Percentiles rank a stretch among this genome's conserved stretches.
These are phyloP conservation scores for Paulownia fortunei DNA, from an alignment of 257 asterid genomes.

Conservation along the genomic window DNA sequence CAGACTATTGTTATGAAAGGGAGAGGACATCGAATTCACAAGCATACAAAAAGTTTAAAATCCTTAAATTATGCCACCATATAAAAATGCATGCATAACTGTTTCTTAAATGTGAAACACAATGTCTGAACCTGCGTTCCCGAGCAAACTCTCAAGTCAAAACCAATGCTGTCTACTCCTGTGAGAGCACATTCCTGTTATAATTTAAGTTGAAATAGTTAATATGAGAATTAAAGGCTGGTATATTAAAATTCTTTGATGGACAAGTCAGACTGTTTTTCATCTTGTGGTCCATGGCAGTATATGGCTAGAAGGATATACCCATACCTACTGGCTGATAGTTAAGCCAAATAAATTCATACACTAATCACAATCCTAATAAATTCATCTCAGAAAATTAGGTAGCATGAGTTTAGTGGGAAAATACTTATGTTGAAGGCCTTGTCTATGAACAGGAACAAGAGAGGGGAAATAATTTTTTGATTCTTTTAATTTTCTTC, in stretches of 20 bases:
- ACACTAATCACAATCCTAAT: neutral
- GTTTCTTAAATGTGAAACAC: constrained; percentile 85
- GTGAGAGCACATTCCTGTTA: constrained; percentile 83
- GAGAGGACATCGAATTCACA: constrained; percentile 8
- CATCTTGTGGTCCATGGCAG: neutral
- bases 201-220: constrained; percentile 30
- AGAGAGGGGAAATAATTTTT: neutral
- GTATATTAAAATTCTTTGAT: neutral
- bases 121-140: constrained; percentile 93
- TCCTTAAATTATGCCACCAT: neutral
- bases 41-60: neutral
- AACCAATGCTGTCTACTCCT: constrained; percentile 94
- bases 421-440: neutral
- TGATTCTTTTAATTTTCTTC: constrained; percentile 20
- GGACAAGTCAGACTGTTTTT: too few relatives aligned
- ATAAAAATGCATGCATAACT: constrained; percentile 51
- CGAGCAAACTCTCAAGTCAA: constrained; percentile 91
- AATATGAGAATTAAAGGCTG: constrained; percentile 19
- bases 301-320: constrained; percentile 3
- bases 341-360: constrained; percentile 11
- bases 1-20: too few relatives aligned
- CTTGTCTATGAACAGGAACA: neutral
- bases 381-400: constrained; percentile 3
- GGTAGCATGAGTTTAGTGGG: constrained; percentile 5
- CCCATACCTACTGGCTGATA: constrained; percentile 9